Conservation (phyloP, 1,284 basidiomycete genomes). For the Pterulicium gracile region DNA sequence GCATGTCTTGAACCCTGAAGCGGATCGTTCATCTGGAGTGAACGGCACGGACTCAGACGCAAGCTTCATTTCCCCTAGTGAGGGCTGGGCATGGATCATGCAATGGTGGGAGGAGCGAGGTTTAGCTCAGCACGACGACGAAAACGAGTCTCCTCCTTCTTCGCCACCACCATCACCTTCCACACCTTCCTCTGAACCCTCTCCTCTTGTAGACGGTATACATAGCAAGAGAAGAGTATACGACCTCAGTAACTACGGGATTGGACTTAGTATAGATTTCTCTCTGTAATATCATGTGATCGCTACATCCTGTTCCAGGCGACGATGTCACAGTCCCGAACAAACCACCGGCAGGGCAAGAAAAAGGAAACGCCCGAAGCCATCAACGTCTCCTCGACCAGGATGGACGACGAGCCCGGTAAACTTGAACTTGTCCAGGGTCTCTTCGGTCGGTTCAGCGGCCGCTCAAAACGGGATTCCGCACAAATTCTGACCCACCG, state of each 20-base stretch:
- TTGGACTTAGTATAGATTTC: background rate
- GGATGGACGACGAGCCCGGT: slow-evolving; percentile 19
- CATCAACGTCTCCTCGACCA: background rate
- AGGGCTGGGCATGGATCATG: too few species aligned
- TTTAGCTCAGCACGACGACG: too few species aligned
- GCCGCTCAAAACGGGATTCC: slow-evolving; percentile 55
- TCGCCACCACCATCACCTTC: background rate
- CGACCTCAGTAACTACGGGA: background rate
- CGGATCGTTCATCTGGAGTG: too few species aligned
- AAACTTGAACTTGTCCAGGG: slow-evolving; percentile 55
- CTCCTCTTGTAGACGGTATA: background rate
- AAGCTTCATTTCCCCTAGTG: too few species aligned
- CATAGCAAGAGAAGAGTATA: background rate
- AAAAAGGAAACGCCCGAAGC: slow-evolving; percentile 1
- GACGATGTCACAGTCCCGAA: background rate
- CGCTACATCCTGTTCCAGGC: background rate
- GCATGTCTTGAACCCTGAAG: too few species aligned
- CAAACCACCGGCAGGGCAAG: background rate
- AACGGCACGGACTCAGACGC: too few species aligned
- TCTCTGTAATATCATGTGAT: background rate
- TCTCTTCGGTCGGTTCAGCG: slow-evolving; percentile 56
- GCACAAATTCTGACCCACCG: slow-evolving; percentile 60
- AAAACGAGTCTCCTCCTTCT: too few species aligned
- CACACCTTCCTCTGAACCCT: too few species aligned
- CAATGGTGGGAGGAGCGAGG: too few species aligned